These are phyloP conservation scores for Cytospora chrysosperma DNA, from an alignment of 2,329 filamentous ascomycete species.

Conservation along the genomic window DNA sequence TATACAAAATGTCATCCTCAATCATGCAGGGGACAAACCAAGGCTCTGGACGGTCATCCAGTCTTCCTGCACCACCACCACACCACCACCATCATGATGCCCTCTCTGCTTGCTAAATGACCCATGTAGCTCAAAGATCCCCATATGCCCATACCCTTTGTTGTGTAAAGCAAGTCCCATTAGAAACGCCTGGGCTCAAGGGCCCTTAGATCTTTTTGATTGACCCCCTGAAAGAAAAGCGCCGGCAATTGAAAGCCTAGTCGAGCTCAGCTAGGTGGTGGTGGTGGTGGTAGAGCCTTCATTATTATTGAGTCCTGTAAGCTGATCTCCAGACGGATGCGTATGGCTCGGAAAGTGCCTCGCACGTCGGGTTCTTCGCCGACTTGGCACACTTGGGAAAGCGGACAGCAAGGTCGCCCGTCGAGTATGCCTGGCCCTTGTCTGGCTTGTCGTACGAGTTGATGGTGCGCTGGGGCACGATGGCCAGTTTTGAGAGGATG, in stretches of 20 bases:
- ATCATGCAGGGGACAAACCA: neutral
- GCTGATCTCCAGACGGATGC: slow-evolving; percentile 46
- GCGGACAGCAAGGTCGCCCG: slow-evolving; percentile 81
- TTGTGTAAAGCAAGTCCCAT: neutral
- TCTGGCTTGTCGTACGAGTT: slow-evolving; percentile 69
- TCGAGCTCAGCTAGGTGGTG: neutral
- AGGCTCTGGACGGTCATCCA: neutral
- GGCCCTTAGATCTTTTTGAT: neutral
- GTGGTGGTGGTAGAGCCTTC: too few relatives aligned
- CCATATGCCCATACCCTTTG: neutral
- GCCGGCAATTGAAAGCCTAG: neutral
- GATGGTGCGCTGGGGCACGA: slow-evolving; percentile 82
- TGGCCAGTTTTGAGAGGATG: slow-evolving; percentile 81
- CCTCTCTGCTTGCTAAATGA: neutral
- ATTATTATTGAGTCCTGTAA: slow-evolving; percentile 47
- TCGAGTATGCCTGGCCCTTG: slow-evolving; percentile 66
- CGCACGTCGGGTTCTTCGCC: slow-evolving; percentile 59
- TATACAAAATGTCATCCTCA: neutral
- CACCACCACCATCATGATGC: neutral
- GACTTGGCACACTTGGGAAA: slow-evolving; percentile 69
- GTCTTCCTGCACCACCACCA: neutral
- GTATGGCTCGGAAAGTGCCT: slow-evolving; percentile 63
- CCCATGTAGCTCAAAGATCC: neutral
- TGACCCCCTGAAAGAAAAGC: neutral
- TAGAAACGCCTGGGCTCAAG: neutral